Evolutionary conservation across 352 stramenopile genomes (phyloP), one percentile per base, ranked within the genome.

Genomic region (Pythium pyrilobum): DNA sequence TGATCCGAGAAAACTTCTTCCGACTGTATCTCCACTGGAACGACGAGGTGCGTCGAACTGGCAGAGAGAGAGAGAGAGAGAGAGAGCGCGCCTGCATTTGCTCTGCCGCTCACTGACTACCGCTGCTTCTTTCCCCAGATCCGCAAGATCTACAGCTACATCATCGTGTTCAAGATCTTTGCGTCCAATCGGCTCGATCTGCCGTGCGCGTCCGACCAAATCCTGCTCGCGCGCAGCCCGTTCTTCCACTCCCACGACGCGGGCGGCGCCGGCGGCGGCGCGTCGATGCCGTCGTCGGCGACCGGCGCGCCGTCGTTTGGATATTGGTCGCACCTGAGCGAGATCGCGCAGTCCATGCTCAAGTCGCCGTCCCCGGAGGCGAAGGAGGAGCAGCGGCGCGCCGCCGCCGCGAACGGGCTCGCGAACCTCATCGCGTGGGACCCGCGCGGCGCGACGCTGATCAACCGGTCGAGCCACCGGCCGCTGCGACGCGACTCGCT

Each of bases 1-100:
- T 94, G 24, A 51, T 94, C 38, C 77, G 81, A 15, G 81, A 94
- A n/a, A 87, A 94, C 50, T 94, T 94, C 56, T 94, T 92, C 43
- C 70, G 72, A 25, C 77, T 94, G 43, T 92, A 92, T 61, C 62
- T 94, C 39, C 81, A 94, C 67, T 94, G 83, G 83, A 94, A 94
- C 49, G 83, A 94, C 78, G 83, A 94, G 76, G 81, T 91, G 53
- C 10, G 18, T 52, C 4, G 4, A 34, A 21, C n/a, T n/a, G n/a
- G n/a, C n/a, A n/a, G n/a, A n/a, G n/a, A n/a, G n/a, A n/a, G n/a
- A n/a, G n/a, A n/a, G n/a, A n/a, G n/a, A n/a, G n/a, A n/a, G n/a
- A n/a, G n/a, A n/a, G n/a, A n/a, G n/a, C n/a, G n/a, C n/a, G n/a
- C n/a, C n/a, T 50, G 12, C 5, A 18, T 27, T 37, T 18, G 11